Conservation (phyloP, 768 basidiomycete species). For the Lactifluus subvellereus region DNA sequence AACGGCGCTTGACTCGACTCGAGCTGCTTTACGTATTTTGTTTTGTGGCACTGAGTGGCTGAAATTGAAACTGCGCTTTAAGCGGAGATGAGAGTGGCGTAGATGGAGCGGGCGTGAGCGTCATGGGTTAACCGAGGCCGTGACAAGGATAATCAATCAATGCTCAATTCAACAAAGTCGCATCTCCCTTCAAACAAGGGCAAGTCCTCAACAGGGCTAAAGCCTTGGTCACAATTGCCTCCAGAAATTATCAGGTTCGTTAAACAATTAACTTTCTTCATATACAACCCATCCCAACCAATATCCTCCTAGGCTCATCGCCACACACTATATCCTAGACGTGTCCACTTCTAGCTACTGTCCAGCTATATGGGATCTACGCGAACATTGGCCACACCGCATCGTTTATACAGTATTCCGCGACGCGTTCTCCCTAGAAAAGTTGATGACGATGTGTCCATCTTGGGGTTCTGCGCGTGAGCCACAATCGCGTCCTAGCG, state of each 20-base stretch:
- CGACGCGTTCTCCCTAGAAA: constrained; percentile 26
- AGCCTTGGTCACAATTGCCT: constrained; percentile 59
- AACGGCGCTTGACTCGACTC: too few relatives aligned
- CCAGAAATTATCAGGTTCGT: constrained; percentile 52
- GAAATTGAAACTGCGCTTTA: constrained; percentile 20
- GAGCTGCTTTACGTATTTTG: too few relatives aligned
- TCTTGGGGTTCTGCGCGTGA: constrained; percentile 22
- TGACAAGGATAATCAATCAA: constrained; percentile 29
- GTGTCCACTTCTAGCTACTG: constrained; percentile 38
- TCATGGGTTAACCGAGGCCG: constrained; percentile 23
- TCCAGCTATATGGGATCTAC: constrained; percentile 45
- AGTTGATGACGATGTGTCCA: constrained; percentile 23
- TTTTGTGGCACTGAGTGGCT: constrained; percentile 13
- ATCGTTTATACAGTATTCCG: constrained; percentile 59
- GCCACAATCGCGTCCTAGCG: constrained; percentile 19
- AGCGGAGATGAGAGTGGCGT: constrained; percentile 5
- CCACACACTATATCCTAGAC: constrained; percentile 54
- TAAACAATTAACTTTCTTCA: not conserved
- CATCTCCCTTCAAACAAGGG: constrained; percentile 29
- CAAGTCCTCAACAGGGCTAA: constrained; percentile 52
- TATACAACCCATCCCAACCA: not conserved
- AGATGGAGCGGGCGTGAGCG: not conserved
- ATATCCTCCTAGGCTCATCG: constrained; percentile 42
- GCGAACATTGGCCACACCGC: constrained; percentile 53
- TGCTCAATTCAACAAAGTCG: constrained; percentile 26